Conservation (phyloP, 2,329 filamentous ascomycete species). For the Alternaria sp. region DNA sequence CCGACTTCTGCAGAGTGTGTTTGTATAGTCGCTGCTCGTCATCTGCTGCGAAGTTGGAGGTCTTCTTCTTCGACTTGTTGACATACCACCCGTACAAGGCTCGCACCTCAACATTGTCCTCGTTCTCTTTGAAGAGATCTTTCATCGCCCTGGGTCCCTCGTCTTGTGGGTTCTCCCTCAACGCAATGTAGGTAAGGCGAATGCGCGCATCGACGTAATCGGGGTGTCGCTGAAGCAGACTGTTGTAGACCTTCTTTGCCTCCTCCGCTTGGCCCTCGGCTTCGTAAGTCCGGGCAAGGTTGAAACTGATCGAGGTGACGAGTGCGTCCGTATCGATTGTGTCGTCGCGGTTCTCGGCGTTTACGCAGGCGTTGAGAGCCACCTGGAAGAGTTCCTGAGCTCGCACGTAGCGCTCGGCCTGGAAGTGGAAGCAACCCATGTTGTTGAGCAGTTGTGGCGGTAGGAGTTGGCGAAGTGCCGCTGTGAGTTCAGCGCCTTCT, state of each 20-base stretch:
- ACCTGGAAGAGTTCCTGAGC: slow-evolving; percentile 90
- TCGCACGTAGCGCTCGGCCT: slow-evolving; percentile 78
- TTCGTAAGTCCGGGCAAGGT: slow-evolving; percentile 92
- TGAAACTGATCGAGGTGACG: slow-evolving; percentile 96
- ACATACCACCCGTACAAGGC: slow-evolving; percentile 96
- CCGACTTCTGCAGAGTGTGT: slow-evolving; percentile 83
- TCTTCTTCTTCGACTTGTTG: slow-evolving; percentile 84
- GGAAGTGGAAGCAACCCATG: slow-evolving; percentile 94
- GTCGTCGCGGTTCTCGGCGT: slow-evolving; percentile 76
- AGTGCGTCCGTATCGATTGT: slow-evolving; percentile 86
- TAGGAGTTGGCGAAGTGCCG: slow-evolving; percentile 74
- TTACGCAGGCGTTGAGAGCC: slow-evolving; percentile 86
- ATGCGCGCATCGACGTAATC: slow-evolving; percentile 94
- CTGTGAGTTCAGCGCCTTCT: slow-evolving; percentile 58
- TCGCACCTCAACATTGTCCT: slow-evolving; percentile 87
- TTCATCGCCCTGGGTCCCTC: slow-evolving; percentile 86
- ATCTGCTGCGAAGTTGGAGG: slow-evolving; percentile 83
- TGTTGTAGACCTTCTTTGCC: slow-evolving; percentile 87
- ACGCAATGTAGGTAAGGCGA: slow-evolving; percentile 86
- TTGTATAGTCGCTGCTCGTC: slow-evolving; percentile 94
- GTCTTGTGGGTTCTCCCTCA: slow-evolving; percentile 80
- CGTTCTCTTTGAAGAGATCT: slow-evolving; percentile 83
- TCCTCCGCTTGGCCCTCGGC: slow-evolving; percentile 79
- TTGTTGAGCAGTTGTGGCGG: slow-evolving; percentile 95
- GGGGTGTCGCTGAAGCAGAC: slow-evolving; percentile 79